These are phyloP conservation scores for Larix sibirica DNA, from an alignment of 83 land plant genomes.

Conservation along the genomic window DNA sequence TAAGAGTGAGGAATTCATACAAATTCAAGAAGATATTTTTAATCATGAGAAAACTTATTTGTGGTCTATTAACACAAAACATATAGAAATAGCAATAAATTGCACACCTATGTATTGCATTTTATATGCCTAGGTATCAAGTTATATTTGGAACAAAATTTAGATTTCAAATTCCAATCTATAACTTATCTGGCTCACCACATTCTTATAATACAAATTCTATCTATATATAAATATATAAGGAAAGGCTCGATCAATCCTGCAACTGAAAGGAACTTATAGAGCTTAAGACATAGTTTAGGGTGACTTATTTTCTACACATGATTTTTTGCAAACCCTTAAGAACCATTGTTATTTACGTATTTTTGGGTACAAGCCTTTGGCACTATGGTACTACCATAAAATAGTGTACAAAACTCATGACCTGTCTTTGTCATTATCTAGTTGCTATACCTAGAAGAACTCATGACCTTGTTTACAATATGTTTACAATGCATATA, in stretches of 20 bases:
- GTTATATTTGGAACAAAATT: too few species aligned
- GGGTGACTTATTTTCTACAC: constrained; percentile 25
- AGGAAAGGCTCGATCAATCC: constrained; percentile 62
- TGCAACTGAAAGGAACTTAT: constrained; percentile 51
- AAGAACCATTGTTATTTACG: constrained; percentile 62
- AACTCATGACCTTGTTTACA: too few species aligned
- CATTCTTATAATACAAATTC: constrained; percentile 68
- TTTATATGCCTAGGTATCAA: not conserved
- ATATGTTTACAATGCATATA: too few species aligned
- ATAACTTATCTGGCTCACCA: constrained; percentile 27
- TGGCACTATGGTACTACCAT: too few species aligned
- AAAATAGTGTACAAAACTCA: too few species aligned
- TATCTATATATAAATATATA: constrained; percentile 52
- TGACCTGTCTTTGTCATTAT: too few species aligned
- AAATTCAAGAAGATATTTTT: not conserved
- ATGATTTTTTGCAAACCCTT: constrained; percentile 54
- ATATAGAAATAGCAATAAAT: too few species aligned
- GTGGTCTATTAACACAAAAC: not conserved
- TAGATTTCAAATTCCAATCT: not conserved
- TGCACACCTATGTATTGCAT: not conserved
- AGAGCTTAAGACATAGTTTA: too few species aligned
- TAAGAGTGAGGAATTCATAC: not conserved
- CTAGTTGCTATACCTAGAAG: too few species aligned
- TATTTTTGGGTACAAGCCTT: too few species aligned
- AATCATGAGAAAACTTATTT: not conserved